Evolutionary conservation across 805 yeast genomes (phyloP), one percentile per base, ranked within the genome.

Genomic region (Yamadazyma endophytica): DNA sequence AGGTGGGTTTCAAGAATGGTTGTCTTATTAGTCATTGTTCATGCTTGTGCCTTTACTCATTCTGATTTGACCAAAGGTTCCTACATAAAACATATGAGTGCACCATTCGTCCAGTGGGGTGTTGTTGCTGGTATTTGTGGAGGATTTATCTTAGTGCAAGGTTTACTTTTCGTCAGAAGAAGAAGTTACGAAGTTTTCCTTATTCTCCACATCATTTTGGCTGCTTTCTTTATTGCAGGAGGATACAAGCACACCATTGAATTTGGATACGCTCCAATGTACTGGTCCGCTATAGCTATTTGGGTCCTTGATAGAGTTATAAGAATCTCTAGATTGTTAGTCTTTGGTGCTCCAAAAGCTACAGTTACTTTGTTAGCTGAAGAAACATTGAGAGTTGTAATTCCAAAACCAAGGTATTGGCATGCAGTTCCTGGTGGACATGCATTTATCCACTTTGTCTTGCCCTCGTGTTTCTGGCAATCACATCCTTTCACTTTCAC

Each of bases 41-140:
- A 79, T 37, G 59, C 58, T 4, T 44, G 50, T 71, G 70, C 74
- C n/a, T 75, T 72, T 13, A 76, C 78, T 69, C 72, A 82, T 35
- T 29, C 29, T n/a, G 40, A 36, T 30, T 22, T 21, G 21, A 21
- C 28, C 22, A 33, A 37, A 17, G 37, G 30, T 3, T 20, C 24
- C 6, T 38, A 43, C 26, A 20, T 28, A 20, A 29, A 17, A n/a
- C 42, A 39, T 9, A 38, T 48, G 48, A 24, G 19, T 6, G 31
- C 38, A 20, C 31, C 35, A 3, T 60, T 49, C 22, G 38, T 61
- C 19, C 35, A 40, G 14, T 55, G 50, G 48, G 68, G 66, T 2
- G 35, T 49, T 4, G 45, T 53, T 11, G 64, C 56, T 2, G 45
- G 46, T 5, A 32, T 37, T 29, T 36, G 68, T 4, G 57, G 68